Base-by-base conservation (phyloP, 345 rosid genomes). In the Limnanthes douglasii region DNA sequence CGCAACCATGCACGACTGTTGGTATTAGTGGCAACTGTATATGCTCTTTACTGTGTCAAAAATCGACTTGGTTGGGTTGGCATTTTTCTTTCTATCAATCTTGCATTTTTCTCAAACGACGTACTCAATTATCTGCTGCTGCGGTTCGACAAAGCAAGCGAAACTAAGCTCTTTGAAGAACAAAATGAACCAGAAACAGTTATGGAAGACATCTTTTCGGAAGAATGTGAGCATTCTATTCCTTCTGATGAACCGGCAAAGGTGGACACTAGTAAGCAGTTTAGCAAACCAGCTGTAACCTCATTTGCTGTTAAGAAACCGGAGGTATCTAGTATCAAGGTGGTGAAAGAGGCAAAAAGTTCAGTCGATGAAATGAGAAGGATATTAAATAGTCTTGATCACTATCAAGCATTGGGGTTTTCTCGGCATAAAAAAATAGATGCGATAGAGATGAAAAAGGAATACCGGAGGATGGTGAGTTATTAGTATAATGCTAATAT, bases 51-150 rank as follows among this genome's bases (percentile, higher is more conserved):
- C 37, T 77, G 62, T 48, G 96, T 90, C 45, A 71, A 75, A 80
- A 86, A 70, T 54, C 73, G 71, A 39, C 85, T 75, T 58, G 99
- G 99, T 52, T 90, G 99, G 96, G 64, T 59, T 56, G 99, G 99
- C 29, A 65, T 85, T 35, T 60, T 77, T 25, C 78, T 90, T 21
- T 73, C 96, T 18, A 56, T 73, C 54, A 80, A 81, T 70, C 86
- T 90, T 43, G 73, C 96, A 7, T 90, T 85, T 67, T 46, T 85
- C 39, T 90, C 99, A 11, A 78, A 80, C 46, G 99, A 90, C 45
- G 25, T 66, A 15, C 61, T 80, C n/a, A 73, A 75, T 31, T 63
- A 66, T 50, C 64, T 85, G 57, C 75, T 85, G 43, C 85, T 65
- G 43, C 73, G 73, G 66, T 75, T 84, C 59, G 99, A 90, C 64